Conservation (phyloP, 352 stramenopile genomes). For the Pythium plurisporium region DNA sequence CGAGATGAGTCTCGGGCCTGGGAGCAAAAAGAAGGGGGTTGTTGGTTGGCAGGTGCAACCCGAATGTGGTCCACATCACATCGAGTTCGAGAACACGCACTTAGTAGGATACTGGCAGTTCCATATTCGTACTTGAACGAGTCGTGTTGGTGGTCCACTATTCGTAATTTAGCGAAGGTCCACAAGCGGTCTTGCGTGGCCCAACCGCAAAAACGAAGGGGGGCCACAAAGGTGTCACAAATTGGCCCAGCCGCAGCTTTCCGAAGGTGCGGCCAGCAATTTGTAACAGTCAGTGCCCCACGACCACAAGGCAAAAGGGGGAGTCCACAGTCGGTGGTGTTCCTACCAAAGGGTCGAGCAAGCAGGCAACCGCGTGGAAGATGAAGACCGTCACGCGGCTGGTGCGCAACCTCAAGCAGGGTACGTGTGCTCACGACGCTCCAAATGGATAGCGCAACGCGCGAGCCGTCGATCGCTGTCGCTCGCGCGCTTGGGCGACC, state of each 20-base stretch:
- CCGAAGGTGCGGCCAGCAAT: slow-evolving; percentile 12
- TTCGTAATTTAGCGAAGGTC: slow-evolving; percentile 1
- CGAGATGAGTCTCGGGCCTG: too few species aligned
- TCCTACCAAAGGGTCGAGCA: slow-evolving; percentile 3
- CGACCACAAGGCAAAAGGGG: slow-evolving; percentile 3
- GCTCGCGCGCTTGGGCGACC: not conserved
- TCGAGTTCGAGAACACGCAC: not conserved
- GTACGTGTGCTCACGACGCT: too few species aligned
- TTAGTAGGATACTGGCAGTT: slow-evolving; percentile 1
- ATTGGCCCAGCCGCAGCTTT: slow-evolving; percentile 17
- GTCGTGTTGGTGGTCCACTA: not conserved
- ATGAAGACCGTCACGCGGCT: slow-evolving; percentile 28
- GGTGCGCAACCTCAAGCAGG: slow-evolving; percentile 26
- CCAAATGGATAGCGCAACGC: too few species aligned
- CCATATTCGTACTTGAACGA: slow-evolving; percentile 5
- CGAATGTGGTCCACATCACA: slow-evolving; percentile 17
- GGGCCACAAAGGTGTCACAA: slow-evolving; percentile 16
- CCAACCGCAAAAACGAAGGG: slow-evolving; percentile 1
- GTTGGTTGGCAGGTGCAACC: slow-evolving; percentile 8
- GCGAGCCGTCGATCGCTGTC: slow-evolving; percentile 7
- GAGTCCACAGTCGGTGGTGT: slow-evolving; percentile 21
- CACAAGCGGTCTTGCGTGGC: slow-evolving; percentile 7
- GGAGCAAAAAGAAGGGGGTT: too few species aligned
- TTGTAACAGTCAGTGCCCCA: too few species aligned
- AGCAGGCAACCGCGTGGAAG: not conserved